Evolutionary conservation across 768 basidiomycete genomes (phyloP).

Genomic region (Lactarius indigo): DNA sequence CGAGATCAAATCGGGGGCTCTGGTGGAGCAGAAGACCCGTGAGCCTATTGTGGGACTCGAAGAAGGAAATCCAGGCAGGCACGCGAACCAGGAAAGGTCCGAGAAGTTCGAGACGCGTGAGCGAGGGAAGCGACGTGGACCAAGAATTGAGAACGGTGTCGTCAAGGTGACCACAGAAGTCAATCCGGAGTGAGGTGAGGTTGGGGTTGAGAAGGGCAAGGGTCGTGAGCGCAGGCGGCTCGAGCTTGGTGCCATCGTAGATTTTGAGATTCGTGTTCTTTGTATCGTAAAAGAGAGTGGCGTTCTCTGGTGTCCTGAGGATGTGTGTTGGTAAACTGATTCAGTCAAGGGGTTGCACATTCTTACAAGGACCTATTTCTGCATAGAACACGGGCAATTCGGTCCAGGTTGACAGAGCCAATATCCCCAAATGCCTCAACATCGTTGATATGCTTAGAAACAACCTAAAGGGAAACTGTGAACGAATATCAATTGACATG

Average conservation of each 20-base stretch:
- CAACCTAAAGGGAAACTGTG: slow-evolving; percentile 48
- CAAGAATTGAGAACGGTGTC: slow-evolving; percentile 57
- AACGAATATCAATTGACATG: background rate
- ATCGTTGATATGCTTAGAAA: slow-evolving; percentile 83
- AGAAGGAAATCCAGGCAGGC: slow-evolving; percentile 71
- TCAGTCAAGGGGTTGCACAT: background rate
- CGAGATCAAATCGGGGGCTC: slow-evolving; percentile 78
- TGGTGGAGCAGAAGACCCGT: slow-evolving; percentile 77
- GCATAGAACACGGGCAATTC: slow-evolving; percentile 77
- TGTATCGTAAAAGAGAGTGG: slow-evolving; percentile 76
- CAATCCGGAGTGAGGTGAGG: slow-evolving; percentile 72
- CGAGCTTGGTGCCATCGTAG: slow-evolving; percentile 84
- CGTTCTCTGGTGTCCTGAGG: slow-evolving; percentile 72
- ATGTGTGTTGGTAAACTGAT: slow-evolving; percentile 4
- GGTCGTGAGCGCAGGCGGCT: slow-evolving; percentile 60
- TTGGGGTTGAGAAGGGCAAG: slow-evolving; percentile 83
- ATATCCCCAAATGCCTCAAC: slow-evolving; percentile 89
- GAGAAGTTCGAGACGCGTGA: slow-evolving; percentile 73
- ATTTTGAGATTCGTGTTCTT: slow-evolving; percentile 64
- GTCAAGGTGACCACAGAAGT: slow-evolving; percentile 82
- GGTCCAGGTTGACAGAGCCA: slow-evolving; percentile 77
- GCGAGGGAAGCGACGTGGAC: slow-evolving; percentile 56
- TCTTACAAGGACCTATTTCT: slow-evolving; percentile 78
- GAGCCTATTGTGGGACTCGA: slow-evolving; percentile 59
- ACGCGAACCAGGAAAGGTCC: slow-evolving; percentile 84